These are phyloP conservation scores for Lipomyces mesembrius DNA, from an alignment of 805 yeast genomes.

Conservation along the genomic window DNA sequence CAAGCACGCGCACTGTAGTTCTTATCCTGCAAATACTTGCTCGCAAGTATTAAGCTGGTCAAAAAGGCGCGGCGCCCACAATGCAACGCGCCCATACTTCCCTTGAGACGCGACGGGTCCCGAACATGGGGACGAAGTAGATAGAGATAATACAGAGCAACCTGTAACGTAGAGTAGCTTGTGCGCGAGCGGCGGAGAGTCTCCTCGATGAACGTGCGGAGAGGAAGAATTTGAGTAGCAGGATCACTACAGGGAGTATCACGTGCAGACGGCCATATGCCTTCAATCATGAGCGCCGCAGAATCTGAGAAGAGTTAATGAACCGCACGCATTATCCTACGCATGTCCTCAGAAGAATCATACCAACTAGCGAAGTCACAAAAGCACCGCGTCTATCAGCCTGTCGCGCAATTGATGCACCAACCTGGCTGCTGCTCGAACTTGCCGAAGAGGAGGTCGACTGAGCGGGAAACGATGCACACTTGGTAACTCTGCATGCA, in stretches of 20 bases:
- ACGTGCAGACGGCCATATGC: conserved; percentile 45
- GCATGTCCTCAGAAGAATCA: conserved; percentile 38
- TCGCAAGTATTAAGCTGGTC: conserved; percentile 69
- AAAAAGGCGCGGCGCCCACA: conserved; percentile 73
- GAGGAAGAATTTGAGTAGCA: conserved; percentile 43
- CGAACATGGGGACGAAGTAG: conserved; percentile 49
- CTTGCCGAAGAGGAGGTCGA: neutral
- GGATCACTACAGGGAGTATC: conserved; percentile 38
- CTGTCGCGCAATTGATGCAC: conserved; percentile 16
- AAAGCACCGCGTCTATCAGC: conserved; percentile 25
- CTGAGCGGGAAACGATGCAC: neutral
- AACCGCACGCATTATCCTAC: neutral
- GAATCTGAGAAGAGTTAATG: conserved; percentile 33
- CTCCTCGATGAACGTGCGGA: conserved; percentile 48
- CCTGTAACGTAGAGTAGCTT: conserved; percentile 64
- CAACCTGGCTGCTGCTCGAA: conserved; percentile 1
- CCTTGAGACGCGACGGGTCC: conserved; percentile 24
- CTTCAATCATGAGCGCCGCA: conserved; percentile 41
- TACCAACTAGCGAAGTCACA: conserved; percentile 36
- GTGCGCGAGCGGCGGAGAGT: conserved; percentile 58
- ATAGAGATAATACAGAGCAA: conserved; percentile 67
- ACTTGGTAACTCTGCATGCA: conserved; percentile 14
- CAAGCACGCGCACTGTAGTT: conserved; percentile 72
- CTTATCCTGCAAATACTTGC: conserved; percentile 74
- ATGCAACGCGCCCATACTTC: conserved; percentile 27